phyloP scores from a whole-genome alignment of 495 filamentous ascomycete species.

The Neurospora terricola region DNA sequence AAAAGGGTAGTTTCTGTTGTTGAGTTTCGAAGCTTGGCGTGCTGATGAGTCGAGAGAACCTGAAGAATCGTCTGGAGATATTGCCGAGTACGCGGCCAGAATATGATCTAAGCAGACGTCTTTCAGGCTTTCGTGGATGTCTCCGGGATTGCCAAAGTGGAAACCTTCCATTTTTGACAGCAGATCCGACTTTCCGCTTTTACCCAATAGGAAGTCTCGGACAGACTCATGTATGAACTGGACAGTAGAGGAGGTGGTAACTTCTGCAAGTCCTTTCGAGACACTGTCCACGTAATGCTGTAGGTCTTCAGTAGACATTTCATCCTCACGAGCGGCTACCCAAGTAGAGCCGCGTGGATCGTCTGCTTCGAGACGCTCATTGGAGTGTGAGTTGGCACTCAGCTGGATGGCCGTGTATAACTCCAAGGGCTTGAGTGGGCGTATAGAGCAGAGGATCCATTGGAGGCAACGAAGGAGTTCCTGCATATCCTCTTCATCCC shows the following conservation, averaged over 20 bases:
- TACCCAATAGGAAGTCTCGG: constrained; percentile 14
- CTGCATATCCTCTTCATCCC: constrained; percentile 18
- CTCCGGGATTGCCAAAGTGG: neutral
- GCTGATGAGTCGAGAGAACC: neutral
- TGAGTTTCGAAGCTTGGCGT: neutral
- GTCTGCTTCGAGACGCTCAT: neutral
- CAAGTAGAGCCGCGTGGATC: neutral
- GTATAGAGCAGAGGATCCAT: constrained; percentile 23
- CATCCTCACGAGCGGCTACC: neutral
- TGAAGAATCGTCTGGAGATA: neutral
- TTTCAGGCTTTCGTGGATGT: neutral
- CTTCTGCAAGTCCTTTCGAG: constrained; percentile 25
- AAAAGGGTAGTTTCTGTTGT: neutral
- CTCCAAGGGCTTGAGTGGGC: constrained; percentile 19
- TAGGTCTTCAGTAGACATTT: neutral
- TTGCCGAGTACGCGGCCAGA: neutral
- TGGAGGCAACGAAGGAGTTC: constrained; percentile 21
- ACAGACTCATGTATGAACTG: constrained; percentile 34
- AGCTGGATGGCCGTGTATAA: constrained; percentile 26
- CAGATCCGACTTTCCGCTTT: neutral
- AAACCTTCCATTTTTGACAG: neutral
- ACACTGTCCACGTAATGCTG: constrained; percentile 13
- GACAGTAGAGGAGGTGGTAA: constrained; percentile 12
- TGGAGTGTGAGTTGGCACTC: constrained; percentile 2
- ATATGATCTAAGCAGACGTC: neutral